These are phyloP conservation scores for Beauveria bassiana DNA, from an alignment of 2,329 filamentous ascomycete genomes.

Conservation along the genomic window DNA sequence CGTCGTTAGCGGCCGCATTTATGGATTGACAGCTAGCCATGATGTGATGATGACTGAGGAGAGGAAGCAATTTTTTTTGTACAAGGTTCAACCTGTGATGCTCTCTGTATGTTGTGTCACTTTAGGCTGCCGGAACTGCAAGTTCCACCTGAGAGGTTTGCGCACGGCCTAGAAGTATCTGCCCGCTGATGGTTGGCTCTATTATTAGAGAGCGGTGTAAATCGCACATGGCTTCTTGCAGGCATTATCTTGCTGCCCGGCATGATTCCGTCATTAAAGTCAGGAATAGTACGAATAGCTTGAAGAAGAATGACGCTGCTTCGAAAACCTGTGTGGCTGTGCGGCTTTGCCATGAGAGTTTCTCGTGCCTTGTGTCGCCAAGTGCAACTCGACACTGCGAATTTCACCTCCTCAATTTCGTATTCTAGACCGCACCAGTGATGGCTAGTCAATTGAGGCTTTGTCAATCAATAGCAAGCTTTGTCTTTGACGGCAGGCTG, in stretches of 20 bases:
- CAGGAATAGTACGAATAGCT: too few relatives aligned
- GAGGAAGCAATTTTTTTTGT: not conserved
- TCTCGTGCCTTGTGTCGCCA: too few relatives aligned
- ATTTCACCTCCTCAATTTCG: not conserved
- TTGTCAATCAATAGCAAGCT: not conserved
- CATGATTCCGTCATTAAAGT: not conserved
- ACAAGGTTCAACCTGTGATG: not conserved
- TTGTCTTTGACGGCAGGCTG: not conserved
- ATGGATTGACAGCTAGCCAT: not conserved
- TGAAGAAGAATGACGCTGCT: not conserved
- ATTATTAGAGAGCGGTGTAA: not conserved
- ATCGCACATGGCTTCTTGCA: not conserved
- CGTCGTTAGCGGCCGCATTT: not conserved
- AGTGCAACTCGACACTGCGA: too few relatives aligned
- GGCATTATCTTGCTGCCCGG: not conserved
- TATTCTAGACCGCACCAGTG: not conserved
- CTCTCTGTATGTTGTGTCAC: not conserved
- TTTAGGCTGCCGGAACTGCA: not conserved
- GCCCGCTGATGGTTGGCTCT: not conserved
- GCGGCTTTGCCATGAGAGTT: too few relatives aligned
- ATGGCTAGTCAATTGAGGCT: not conserved
- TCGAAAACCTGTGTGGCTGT: not conserved
- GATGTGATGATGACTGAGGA: not conserved
- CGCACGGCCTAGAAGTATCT: not conserved
- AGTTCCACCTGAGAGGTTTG: not conserved